These are phyloP conservation scores for Candida saitoana DNA, from an alignment of 805 yeast genomes.

Conservation along the genomic window DNA sequence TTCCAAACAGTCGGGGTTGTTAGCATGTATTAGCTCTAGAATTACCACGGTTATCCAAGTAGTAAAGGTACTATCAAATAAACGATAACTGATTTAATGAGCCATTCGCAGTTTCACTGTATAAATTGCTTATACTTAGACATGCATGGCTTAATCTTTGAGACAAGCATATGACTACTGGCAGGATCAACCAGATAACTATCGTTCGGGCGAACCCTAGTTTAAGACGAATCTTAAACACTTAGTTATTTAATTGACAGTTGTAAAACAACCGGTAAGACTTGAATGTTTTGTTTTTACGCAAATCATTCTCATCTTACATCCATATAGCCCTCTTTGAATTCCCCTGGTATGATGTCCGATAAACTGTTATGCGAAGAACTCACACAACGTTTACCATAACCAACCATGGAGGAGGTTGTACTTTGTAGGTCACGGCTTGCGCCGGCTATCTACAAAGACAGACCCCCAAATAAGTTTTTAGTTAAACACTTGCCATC, in stretches of 20 bases:
- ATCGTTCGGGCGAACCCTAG: conserved; percentile 2
- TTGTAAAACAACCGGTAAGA: background rate
- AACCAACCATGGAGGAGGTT: conserved; percentile 27
- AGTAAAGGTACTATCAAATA: conserved; percentile 45
- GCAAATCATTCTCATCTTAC: background rate
- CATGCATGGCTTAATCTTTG: conserved; percentile 2
- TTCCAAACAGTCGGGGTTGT: conserved; percentile 28
- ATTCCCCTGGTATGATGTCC: conserved; percentile 13
- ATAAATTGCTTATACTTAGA: conserved; percentile 1
- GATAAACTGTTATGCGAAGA: conserved; percentile 17
- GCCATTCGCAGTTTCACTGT: conserved; percentile 46
- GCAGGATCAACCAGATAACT: conserved; percentile 3
- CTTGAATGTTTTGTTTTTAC: background rate
- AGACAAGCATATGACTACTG: conserved; percentile 4
- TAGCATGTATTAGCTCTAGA: conserved; percentile 49
- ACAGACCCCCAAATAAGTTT: conserved; percentile 9
- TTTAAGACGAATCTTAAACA: background rate
- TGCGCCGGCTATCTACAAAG: conserved; percentile 5
- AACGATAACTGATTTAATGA: conserved; percentile 49
- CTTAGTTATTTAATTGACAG: background rate
- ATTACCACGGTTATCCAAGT: conserved; percentile 47
- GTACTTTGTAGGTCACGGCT: conserved; percentile 13
- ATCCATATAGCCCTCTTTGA: conserved; percentile 3
- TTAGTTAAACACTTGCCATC: conserved; percentile 9
- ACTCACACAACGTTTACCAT: conserved; percentile 18